Base-by-base conservation (phyloP, 2,329 filamentous ascomycete genomes). In the Microdochium trichocladiopsis region DNA sequence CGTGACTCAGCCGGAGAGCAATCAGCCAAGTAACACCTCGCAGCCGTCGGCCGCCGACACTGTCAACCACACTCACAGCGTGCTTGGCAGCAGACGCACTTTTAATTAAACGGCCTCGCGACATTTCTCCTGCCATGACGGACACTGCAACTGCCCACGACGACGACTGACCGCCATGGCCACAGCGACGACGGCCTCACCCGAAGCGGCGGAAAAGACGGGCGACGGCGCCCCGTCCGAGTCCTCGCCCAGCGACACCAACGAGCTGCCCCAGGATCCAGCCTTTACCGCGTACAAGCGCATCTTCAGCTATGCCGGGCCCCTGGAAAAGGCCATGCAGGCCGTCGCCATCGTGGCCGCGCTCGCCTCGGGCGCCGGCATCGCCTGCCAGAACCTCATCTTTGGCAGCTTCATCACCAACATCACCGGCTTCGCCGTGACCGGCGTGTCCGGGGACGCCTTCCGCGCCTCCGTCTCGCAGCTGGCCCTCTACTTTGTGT, bases 331-430 rank as follows among this genome's bases (percentile, higher is more conserved):
- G 33, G 25, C 56, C 2, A 56, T 68, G 28, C 61, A 68, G 48
- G 57, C 49, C 16, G 51, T 66, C 23, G 61, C 64, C 24, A 52
- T 68, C 25, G 2, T 64, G 14, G 65, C 67, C 25, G 67, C 69
- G 11, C 58, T 71, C 43, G 67, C 58, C 4, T 70, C 70, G 4
- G 70, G 70, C 24, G 62, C 67, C 1, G 70, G 63, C 25, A 65
- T 71, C 25, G 67, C 70, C 10, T 57, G 70, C 3, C 64, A 68
- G 52, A 70, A 70, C 47, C 61, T 72, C 50, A 67, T 72, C n/a
- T 69, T 72, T 51, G 69, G 69, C 51, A 50, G 53, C 14, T 71
- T 72, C 51, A 59, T 72, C 52, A 70, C 67, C 9, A 57, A 61
- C 31, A 65, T 71, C 48, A 65, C 63, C 33, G 56, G 69, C 50